Evolutionary conservation across 2,329 filamentous ascomycete species (phyloP), one percentile per base, ranked within the genome.

Genomic region (Emericellopsis atlantica): DNA sequence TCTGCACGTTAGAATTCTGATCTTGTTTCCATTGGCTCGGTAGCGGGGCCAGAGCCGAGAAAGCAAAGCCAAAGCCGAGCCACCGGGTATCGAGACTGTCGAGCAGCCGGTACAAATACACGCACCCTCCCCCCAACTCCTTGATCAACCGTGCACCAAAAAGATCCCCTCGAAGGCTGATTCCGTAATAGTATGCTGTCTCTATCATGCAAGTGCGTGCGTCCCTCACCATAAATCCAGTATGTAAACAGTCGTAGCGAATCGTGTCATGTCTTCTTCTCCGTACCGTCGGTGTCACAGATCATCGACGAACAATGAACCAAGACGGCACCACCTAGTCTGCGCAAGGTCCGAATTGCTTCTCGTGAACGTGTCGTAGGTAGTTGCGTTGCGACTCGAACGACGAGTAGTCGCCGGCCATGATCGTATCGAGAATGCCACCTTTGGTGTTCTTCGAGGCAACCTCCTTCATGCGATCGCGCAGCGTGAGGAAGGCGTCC

Each of bases 391-490:
- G 85, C 34, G 68, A 58, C 16, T 73, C 65, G 53, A 93, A 93
- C 2, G 76, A 75, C 6, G 72, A 71, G 58, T 95, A 96, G 52
- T 94, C 81, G 40, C 85, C 88, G 10, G 72, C 81, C 40, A 93
- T 65, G 32, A 95, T 72, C 32, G 76, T 69, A 29, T 74, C 75
- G 6, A 96, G 72, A 21, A 95, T 75, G 18, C 54, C 49, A 15
- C 56, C 54, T 1, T 44, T 42, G 6, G 47, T 40, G 0, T 56
- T 49, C 8, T 56, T 51, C 9, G 54, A 49, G 0, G 63, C 56
- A 3, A 84, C 53, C 5, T 72, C 40, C 40, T 40, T 36, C 44
- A 46, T 47, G 39, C 47, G 44, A 40, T 48, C 39, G 23, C 41
- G 40, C 41, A 51, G 41, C 42, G 40, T 46, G 14, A 43, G 40